Conservation (phyloP, 2,329 filamentous ascomycete species). For the Mariannaea sp. region DNA sequence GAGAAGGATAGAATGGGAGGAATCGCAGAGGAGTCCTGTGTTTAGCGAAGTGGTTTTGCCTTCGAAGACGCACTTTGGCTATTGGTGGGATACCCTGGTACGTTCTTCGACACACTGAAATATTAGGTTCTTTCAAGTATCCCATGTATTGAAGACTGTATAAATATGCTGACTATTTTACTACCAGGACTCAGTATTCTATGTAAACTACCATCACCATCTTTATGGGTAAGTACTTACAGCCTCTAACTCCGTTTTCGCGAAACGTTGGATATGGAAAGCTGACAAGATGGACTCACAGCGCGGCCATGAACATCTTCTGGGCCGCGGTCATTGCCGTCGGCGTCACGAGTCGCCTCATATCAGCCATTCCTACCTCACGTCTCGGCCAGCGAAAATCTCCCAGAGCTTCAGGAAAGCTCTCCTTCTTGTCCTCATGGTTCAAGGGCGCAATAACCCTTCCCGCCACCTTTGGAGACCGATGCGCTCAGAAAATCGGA, state of each 20-base stretch:
- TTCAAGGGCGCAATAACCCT: conserved; percentile 42
- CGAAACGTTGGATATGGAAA: too few relatives aligned
- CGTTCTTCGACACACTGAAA: too few relatives aligned
- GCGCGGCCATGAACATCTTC: conserved; percentile 46
- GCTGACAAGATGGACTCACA: conserved; percentile 16
- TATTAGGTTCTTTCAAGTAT: too few relatives aligned
- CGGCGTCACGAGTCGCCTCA: conserved; percentile 42
- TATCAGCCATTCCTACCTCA: conserved; percentile 18
- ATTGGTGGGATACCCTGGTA: conserved; percentile 48
- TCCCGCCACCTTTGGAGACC: conserved; percentile 51
- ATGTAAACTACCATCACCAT: conserved; percentile 43
- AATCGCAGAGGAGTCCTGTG: conserved; percentile 18
- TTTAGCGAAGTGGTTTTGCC: conserved; percentile 44
- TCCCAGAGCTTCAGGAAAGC: not conserved
- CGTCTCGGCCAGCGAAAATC: conserved; percentile 8
- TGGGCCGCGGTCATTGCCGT: conserved; percentile 47
- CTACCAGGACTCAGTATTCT: conserved; percentile 42
- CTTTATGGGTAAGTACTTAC: conserved; percentile 42
- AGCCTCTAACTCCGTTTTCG: accelerated
- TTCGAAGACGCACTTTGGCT: conserved; percentile 39
- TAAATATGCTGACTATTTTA: conserved; percentile 6
- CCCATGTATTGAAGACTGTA: not conserved
- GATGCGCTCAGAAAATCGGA: conserved; percentile 49
- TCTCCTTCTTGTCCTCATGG: conserved; percentile 32
- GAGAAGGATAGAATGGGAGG: conserved; percentile 38